Evolutionary conservation across 192 early-diverging fungal genomes (phyloP).

Genomic region (Umbelopsis vinacea): DNA sequence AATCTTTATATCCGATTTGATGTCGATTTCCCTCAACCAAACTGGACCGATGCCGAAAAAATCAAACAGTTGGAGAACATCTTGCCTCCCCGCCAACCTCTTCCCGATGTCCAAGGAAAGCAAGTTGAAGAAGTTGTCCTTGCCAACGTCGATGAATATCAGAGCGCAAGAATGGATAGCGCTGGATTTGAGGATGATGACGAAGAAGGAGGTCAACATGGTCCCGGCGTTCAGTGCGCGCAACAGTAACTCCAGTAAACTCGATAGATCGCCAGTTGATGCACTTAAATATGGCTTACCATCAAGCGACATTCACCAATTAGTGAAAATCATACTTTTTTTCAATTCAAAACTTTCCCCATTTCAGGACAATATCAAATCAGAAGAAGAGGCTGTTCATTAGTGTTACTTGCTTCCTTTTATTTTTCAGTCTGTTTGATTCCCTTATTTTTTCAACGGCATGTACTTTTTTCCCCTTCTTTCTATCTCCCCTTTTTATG

Average conservation of each 20-base stretch:
- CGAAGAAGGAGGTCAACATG: constrained; percentile 28
- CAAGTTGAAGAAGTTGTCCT: constrained; percentile 87
- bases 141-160: constrained; percentile 35
- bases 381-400: background rate
- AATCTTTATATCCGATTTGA: constrained; percentile 94
- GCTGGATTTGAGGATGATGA: constrained; percentile 34
- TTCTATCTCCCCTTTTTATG: background rate
- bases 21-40: constrained; percentile 86
- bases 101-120: constrained; percentile 58
- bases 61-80: constrained; percentile 79
- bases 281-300: background rate
- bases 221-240: constrained; percentile 43
- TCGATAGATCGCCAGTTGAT: constrained; percentile 1
- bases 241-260: constrained; percentile 29
- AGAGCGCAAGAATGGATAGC: constrained; percentile 18
- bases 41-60: constrained; percentile 76
- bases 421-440: constrained; percentile 12
- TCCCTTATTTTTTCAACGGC: constrained; percentile 3
- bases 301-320: background rate
- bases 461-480: constrained; percentile 16
- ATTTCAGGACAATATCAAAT: constrained; percentile 15
- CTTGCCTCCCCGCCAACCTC: constrained; percentile 74
- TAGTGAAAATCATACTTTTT: background rate
- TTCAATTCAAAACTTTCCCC: background rate
- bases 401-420: constrained; percentile 20